Evolutionary conservation across 768 basidiomycete species (phyloP).

Genomic region (Phaffia australis): DNA sequence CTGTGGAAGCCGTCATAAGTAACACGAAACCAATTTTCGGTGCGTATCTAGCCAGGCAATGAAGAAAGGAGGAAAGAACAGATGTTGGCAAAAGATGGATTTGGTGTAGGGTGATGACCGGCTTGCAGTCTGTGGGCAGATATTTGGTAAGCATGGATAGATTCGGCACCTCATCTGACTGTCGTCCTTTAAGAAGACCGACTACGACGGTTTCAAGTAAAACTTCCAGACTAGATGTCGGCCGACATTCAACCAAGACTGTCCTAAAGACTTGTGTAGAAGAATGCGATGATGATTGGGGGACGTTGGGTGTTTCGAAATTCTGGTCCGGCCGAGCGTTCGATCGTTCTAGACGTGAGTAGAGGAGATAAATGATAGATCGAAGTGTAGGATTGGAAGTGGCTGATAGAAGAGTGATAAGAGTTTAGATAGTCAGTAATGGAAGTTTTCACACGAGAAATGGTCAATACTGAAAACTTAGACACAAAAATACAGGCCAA

Average conservation of each 20-base stretch:
- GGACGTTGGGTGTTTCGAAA: neutral
- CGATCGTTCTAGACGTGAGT: conserved; percentile 4
- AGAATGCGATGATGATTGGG: neutral
- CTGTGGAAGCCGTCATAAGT: neutral
- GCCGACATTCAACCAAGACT: conserved; percentile 8
- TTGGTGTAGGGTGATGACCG: conserved; percentile 6
- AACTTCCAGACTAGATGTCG: conserved; percentile 6
- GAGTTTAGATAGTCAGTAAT: neutral
- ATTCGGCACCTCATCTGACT: neutral
- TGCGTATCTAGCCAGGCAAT: conserved; percentile 4
- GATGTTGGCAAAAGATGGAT: conserved; percentile 8
- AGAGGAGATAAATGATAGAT: neutral
- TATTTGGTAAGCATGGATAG: neutral
- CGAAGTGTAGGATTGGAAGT: neutral
- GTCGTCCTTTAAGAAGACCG: neutral
- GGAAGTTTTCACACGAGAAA: too few relatives aligned
- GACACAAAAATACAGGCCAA: too few relatives aligned
- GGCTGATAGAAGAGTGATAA: neutral
- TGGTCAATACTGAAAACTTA: too few relatives aligned
- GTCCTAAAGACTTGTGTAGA: neutral
- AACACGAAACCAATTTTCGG: neutral
- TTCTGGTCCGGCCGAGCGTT: too few relatives aligned
- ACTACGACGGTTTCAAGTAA: conserved; percentile 1
- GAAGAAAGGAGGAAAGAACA: neutral
- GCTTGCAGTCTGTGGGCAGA: neutral